Conservation (phyloP, 2,329 filamentous ascomycete species). For the Triangularia verruculosa region DNA sequence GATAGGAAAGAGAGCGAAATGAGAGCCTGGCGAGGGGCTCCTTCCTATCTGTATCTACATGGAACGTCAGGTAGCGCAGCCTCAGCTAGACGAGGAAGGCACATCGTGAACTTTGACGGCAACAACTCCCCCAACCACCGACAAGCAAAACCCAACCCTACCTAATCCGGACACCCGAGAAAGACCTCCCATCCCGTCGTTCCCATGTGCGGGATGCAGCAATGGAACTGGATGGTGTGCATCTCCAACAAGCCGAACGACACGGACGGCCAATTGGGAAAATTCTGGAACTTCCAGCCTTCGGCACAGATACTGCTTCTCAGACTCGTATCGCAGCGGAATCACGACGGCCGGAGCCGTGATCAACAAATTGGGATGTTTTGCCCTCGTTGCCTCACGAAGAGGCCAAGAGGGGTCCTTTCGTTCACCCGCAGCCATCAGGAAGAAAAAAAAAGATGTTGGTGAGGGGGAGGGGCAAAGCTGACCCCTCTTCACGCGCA, state of each 20-base stretch:
- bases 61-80: neutral
- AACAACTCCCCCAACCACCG: neutral
- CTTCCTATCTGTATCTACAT: neutral
- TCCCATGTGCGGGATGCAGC: neutral
- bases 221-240: slow-evolving; percentile 6
- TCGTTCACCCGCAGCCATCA: slow-evolving; percentile 11
- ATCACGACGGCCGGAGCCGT: slow-evolving; percentile 6
- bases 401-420: slow-evolving; percentile 15
- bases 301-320: neutral
- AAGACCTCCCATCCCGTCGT: neutral
- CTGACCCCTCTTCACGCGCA: slow-evolving; percentile 10
- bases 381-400: too few species aligned
- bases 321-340: neutral
- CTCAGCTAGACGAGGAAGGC: neutral
- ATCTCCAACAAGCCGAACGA: slow-evolving; percentile 17
- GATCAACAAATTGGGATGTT: slow-evolving; percentile 9
- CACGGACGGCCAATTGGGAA: slow-evolving; percentile 16
- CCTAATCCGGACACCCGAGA: slow-evolving; percentile 7
- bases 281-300: slow-evolving; percentile 23
- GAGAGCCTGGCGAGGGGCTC: too few species aligned
- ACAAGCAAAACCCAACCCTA: neutral
- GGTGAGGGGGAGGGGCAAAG: slow-evolving; percentile 18
- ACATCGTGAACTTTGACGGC: neutral
- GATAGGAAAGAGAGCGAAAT: neutral
- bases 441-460: slow-evolving; percentile 8